phyloP scores from a whole-genome alignment of 768 basidiomycete species.

The Mycena amicta region DNA sequence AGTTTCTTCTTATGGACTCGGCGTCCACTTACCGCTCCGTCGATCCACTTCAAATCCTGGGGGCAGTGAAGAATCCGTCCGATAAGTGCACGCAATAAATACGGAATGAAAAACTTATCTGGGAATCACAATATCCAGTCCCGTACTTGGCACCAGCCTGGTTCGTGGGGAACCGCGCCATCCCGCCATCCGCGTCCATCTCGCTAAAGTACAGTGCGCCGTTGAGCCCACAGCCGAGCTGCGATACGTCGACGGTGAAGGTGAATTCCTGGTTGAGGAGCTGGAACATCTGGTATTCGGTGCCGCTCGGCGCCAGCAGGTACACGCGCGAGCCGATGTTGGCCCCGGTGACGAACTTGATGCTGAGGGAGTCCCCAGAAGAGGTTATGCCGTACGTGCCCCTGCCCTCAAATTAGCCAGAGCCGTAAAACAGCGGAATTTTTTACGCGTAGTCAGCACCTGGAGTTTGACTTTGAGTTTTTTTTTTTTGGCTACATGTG shows the following conservation, averaged over 20 bases:
- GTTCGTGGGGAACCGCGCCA: slow-evolving; percentile 50
- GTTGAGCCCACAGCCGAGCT: slow-evolving; percentile 61
- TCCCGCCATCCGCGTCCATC: slow-evolving; percentile 60
- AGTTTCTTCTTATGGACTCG: too few relatives aligned
- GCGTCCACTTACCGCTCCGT: too few relatives aligned
- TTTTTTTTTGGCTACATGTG: too few relatives aligned
- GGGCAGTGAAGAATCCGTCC: slow-evolving; percentile 37
- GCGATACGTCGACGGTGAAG: slow-evolving; percentile 62
- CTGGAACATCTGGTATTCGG: slow-evolving; percentile 47
- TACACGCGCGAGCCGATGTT: slow-evolving; percentile 51
- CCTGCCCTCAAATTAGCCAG: too few relatives aligned
- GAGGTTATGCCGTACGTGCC: slow-evolving; percentile 57
- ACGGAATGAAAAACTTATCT: slow-evolving; percentile 21
- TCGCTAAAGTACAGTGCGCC: slow-evolving; percentile 60
- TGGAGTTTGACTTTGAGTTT: too few relatives aligned
- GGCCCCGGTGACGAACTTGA: slow-evolving; percentile 49
- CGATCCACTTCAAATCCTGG: slow-evolving; percentile 61
- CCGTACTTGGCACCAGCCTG: slow-evolving; percentile 54
- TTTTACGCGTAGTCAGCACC: slow-evolving; percentile 51
- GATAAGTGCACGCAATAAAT: background rate
- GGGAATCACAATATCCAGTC: slow-evolving; percentile 43
- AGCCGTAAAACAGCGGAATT: too few relatives aligned
- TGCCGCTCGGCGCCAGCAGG: slow-evolving; percentile 46
- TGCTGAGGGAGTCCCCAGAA: slow-evolving; percentile 46
- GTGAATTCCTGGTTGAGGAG: slow-evolving; percentile 61